phyloP scores from a whole-genome alignment of 257 asterid genomes.

The Solanum lycopersicoides region DNA sequence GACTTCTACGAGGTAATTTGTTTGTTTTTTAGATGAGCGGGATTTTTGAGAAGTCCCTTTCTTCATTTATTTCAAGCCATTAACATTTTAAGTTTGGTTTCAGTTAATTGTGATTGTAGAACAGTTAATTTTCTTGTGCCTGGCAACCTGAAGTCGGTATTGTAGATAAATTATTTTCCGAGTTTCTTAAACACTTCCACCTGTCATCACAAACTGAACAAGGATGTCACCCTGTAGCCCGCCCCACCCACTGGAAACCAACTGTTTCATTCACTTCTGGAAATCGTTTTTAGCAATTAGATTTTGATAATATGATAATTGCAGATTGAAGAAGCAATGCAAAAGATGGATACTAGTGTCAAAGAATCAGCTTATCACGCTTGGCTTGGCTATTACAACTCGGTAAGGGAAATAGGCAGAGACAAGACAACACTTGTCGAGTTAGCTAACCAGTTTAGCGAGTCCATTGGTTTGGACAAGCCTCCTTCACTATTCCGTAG shows the following conservation, averaged over 20 bases:
- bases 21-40: background rate
- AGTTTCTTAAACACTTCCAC: background rate
- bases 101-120: background rate
- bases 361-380: constrained; percentile 87
- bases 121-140: background rate
- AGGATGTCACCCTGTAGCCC: background rate
- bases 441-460: constrained; percentile 64
- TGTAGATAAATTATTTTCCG: background rate
- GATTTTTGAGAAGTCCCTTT: background rate
- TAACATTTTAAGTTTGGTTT: background rate
- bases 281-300: background rate
- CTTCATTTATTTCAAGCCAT: background rate
- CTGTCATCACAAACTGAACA: background rate
- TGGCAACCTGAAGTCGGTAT: background rate
- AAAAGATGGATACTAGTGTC: constrained; percentile 48
- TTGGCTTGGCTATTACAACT: constrained; percentile 91
- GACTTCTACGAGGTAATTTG: background rate
- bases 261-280: background rate
- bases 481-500: constrained; percentile 65
- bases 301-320: background rate
- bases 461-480: constrained; percentile 72
- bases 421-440: constrained; percentile 81
- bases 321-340: constrained; percentile 57
- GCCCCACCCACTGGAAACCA: background rate
- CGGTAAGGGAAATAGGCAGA: constrained; percentile 51